Conservation (phyloP, 192 early-diverging fungal species). For the Backusella liffmaniae region DNA sequence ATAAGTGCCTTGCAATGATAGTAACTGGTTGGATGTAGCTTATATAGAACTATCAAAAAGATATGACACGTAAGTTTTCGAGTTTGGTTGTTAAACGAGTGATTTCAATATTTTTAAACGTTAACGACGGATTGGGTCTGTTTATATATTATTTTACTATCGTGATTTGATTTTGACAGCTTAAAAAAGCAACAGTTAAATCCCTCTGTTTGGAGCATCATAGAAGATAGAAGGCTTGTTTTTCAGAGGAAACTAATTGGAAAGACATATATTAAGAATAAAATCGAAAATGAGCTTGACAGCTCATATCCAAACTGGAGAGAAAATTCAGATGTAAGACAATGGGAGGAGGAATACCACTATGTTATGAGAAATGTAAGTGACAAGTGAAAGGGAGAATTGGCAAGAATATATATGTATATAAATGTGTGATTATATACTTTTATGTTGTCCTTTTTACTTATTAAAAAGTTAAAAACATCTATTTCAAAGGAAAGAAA, state of each 20-base stretch:
- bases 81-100: not conserved
- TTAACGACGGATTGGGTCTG: not conserved
- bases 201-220: slow-evolving; percentile 25
- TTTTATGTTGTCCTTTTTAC: not conserved
- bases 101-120: not conserved
- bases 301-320: slow-evolving; percentile 29
- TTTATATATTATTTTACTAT: not conserved
- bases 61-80: slow-evolving; percentile 21
- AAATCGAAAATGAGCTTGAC: slow-evolving; percentile 33
- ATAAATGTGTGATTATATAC: not conserved
- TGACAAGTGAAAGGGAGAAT: not conserved
- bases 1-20: slow-evolving; percentile 42
- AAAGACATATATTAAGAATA: slow-evolving; percentile 21
- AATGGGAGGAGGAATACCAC: slow-evolving; percentile 35
- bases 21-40: slow-evolving; percentile 57
- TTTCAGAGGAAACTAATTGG: slow-evolving; percentile 22
- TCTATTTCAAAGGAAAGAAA: slow-evolving; percentile 20
- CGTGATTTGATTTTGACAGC: slow-evolving; percentile 13
- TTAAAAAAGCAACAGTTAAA: slow-evolving; percentile 18
- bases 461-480: not conserved
- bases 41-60: slow-evolving; percentile 26
- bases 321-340: not conserved
- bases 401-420: not conserved
- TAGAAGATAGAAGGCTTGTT: slow-evolving; percentile 29
- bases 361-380: slow-evolving; percentile 29